A percentile compares a stretch with the other conserved stretches of the same genome.
These are phyloP conservation scores for Ceratobasidium sp. DNA, from an alignment of 1,284 basidiomycete species.

Conservation along the genomic window DNA sequence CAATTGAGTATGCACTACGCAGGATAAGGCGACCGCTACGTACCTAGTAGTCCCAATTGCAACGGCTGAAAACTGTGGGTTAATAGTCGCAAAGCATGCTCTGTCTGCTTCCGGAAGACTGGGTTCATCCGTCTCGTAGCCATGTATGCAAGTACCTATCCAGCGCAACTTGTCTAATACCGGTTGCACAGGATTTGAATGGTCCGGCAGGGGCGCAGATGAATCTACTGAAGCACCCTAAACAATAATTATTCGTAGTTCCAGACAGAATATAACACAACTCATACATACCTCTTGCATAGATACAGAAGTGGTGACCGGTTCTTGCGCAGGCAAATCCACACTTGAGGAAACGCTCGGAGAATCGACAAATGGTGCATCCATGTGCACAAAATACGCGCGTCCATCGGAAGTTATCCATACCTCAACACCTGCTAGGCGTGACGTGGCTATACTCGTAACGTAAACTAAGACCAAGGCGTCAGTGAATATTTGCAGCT, in stretches of 20 bases:
- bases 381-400: constrained; percentile 79
- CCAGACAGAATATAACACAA: not conserved
- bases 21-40: constrained; percentile 51
- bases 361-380: constrained; percentile 55
- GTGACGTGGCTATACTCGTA: constrained; percentile 69
- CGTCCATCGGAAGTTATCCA: constrained; percentile 87
- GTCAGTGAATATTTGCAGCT: not conserved
- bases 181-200: not conserved
- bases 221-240: constrained; percentile 38
- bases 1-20: constrained; percentile 7
- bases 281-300: constrained; percentile 19
- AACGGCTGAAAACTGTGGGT: constrained; percentile 86
- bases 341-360: constrained; percentile 32
- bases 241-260: not conserved
- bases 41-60: constrained; percentile 85
- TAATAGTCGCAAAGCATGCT: constrained; percentile 76
- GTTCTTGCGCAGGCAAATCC: constrained; percentile 27
- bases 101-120: constrained; percentile 60
- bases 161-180: constrained; percentile 54
- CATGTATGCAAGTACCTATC: constrained; percentile 42
- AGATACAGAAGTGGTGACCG: not conserved
- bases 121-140: constrained; percentile 13
- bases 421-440: constrained; percentile 73
- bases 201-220: not conserved
- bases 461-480: constrained; percentile 66